These are phyloP conservation scores for Haplosporangium sp. DNA, from an alignment of 371 early-diverging fungal species.

Conservation along the genomic window DNA sequence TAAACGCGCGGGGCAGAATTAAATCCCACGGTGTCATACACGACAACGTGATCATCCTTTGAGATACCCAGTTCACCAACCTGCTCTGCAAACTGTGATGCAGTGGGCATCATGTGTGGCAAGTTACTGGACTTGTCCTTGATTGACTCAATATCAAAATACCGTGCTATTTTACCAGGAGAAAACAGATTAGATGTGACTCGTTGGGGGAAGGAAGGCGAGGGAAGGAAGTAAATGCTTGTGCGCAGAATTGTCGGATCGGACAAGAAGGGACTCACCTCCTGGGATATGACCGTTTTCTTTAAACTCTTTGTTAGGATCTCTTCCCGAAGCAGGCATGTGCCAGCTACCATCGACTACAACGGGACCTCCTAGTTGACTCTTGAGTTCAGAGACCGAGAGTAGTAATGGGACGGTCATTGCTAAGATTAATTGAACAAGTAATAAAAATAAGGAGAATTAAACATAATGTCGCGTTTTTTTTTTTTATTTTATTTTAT, in stretches of 20 bases:
- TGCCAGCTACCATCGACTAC: conserved; percentile 93
- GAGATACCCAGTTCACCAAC: conserved; percentile 79
- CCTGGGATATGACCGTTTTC: conserved; percentile 59
- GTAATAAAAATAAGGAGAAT: neutral
- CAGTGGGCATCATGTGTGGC: conserved; percentile 87
- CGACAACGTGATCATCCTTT: conserved; percentile 78
- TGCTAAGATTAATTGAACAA: conserved; percentile 11
- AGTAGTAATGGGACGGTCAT: conserved; percentile 59
- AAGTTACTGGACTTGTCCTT: conserved; percentile 71
- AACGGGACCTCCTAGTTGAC: conserved; percentile 68
- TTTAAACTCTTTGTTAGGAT: conserved; percentile 70
- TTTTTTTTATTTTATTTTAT: too few relatives aligned
- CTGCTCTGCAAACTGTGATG: conserved; percentile 67
- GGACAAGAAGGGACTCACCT: conserved; percentile 45
- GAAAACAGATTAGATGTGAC: neutral
- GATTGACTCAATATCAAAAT: conserved; percentile 83
- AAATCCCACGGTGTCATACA: conserved; percentile 80
- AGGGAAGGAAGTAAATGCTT: neutral
- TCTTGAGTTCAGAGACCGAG: conserved; percentile 66
- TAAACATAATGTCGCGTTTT: neutral
- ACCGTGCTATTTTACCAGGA: conserved; percentile 62
- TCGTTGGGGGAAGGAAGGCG: neutral
- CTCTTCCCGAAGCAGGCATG: conserved; percentile 79
- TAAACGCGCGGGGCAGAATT: conserved; percentile 82
- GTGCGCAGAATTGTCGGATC: neutral